Base-by-base conservation (phyloP, 2,329 filamentous ascomycete species). In the Calonectria pteridis region DNA sequence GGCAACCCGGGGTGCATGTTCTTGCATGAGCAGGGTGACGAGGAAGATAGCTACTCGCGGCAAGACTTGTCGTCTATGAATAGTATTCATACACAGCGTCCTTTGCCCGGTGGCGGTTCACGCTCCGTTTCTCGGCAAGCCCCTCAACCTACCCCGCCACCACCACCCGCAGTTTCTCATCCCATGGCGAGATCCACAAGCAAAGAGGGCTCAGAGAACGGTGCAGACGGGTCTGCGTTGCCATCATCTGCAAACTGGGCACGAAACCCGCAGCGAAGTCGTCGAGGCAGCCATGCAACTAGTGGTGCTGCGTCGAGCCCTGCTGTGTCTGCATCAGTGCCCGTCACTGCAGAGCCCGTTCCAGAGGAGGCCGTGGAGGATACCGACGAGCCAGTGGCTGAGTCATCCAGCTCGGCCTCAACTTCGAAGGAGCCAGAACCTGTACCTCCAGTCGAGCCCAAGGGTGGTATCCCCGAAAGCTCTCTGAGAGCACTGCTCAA, bases 1-100 rank as follows among this genome's bases (percentile, higher is more conserved):
- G 95, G 94, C 71, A 99, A 99, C 81, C 93, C 96, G 66, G 96
- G 97, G 76, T 99, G 97, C 87, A 99, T 98, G 91, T 99, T 99
- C 84, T 86, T 99, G 65, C 97, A 99, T 82, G 97, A 99, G 85
- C 94, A 97, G 49, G 97, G 97, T n/a, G 97, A 99, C 82, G 97
- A 98, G 79, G 96, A 97, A 78, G 96, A 98, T 81, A 98, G 95
- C 85, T 98, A 98, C 83, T 98, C 95, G 11, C 91, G 97, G 62
- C 95, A 98, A 83, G 96, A 98, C 84, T 86, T 98, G 46, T 98
- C 96, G 1, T 97, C 96, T 23, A 94, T 98, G 89, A 98, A 98
- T 81, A 96, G 94, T 73, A 93, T 95, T 71, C 94, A 93, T 75
- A 95, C 94, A 2, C 95, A 95, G 79, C 91, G 93, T 43, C 92